Evolutionary conservation across 768 basidiomycete species (phyloP), one percentile per base, ranked within the genome.

Genomic region (Suillus bovinus): DNA sequence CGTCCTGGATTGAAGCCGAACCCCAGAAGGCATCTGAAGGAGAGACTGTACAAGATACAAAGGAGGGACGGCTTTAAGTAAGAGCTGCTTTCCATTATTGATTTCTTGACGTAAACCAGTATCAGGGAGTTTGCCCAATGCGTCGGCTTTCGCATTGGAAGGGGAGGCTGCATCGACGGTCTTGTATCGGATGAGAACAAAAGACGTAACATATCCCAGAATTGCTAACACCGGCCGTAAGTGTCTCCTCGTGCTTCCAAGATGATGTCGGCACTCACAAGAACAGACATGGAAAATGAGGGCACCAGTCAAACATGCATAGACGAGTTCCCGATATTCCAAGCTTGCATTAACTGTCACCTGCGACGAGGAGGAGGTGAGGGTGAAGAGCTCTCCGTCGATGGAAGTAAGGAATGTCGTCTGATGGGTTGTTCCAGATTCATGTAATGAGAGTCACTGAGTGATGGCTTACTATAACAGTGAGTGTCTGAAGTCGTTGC

Each of bases 251-350:
- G 24, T 6, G 17, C 1, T 56, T 56, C 39, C 24, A 20, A 5
- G 3, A 60, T 10, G 4, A 60, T 38, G 24, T 10, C 24, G n/a
- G 29, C 16, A 67, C 73, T 27, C 47, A 73, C 73, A 4, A 52
- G 73, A 68, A 64, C 66, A 73, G 17, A 74, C 54, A 27, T 76
- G 73, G 44, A 74, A 71, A 33, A 76, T 55, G 47, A 75, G 57
- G n/a, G 74, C 73, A 6, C 74, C 75, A 9, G 71, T 42, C 46
- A 74, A 70, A 57, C 71, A 71, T 14, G 67, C 36, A 63, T 76
- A 76, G 24, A 76, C 60, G 10, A 73, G 33, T 24, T 75, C 67
- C 42, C 66, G 68, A 24, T 65, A 36, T 1, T 58, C n/a, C 0
- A 31, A 27, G 47, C 63, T 49, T 5, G 67, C 2, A 24, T 64